phyloP scores from a whole-genome alignment of 768 basidiomycete species.

The Tremella yokohamensis region DNA sequence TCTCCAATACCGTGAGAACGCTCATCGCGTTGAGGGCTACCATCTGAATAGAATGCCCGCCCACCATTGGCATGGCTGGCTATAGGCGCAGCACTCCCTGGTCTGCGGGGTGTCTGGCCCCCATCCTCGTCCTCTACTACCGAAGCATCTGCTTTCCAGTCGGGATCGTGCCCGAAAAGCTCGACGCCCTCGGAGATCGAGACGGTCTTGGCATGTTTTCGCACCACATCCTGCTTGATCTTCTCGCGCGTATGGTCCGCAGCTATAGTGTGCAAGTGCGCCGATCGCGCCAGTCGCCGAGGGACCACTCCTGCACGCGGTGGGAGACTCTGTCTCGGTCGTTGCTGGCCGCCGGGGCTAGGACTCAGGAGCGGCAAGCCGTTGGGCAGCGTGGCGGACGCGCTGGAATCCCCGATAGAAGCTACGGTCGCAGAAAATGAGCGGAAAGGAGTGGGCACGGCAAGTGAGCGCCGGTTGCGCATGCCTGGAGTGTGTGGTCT shows the following conservation, averaged over 20 bases:
- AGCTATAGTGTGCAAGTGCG: constrained; percentile 48
- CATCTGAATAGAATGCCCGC: no score
- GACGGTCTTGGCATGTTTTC: no score
- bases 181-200: no score
- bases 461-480: constrained; percentile 17
- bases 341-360: not conserved
- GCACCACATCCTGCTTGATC: no score
- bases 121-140: no score
- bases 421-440: constrained; percentile 16
- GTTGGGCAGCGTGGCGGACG: not conserved
- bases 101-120: no score
- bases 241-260: constrained; percentile 12
- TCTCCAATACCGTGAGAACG: no score
- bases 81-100: no score
- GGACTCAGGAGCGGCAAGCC: constrained; percentile 8
- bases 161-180: no score
- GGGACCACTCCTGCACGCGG: constrained; percentile 1
- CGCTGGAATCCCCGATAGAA: not conserved
- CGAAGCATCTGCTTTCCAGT: no score
- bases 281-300: constrained; percentile 31
- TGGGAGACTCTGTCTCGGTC: not conserved
- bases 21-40: no score
- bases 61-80: no score
- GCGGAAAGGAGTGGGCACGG: constrained; percentile 9
- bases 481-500: constrained; percentile 10